Conservation (phyloP, 108 stramenopile genomes). For the Nannochloropsis gaditana region DNA sequence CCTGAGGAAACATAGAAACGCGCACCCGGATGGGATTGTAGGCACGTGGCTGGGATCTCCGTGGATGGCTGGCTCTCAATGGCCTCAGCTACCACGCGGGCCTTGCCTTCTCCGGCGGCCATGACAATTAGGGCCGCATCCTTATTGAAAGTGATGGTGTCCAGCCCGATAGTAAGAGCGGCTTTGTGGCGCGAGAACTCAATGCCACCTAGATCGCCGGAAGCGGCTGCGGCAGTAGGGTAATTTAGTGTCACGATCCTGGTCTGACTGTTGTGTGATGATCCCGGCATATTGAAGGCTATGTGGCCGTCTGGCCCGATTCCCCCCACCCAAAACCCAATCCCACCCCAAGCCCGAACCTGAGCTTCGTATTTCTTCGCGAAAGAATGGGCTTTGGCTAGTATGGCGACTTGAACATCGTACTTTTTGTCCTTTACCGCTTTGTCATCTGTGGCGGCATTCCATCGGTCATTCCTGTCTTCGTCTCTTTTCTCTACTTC, state of each 20-base stretch:
- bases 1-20: constrained; percentile 35
- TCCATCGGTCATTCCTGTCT: neutral
- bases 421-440: neutral
- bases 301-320: constrained; percentile 59
- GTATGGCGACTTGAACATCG: neutral
- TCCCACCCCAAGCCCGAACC: constrained; percentile 40
- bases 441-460: neutral
- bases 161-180: constrained; percentile 36
- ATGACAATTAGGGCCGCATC: constrained; percentile 36
- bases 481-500: neutral
- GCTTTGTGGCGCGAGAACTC: constrained; percentile 27
- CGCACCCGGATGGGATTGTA: constrained; percentile 29
- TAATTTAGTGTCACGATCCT: constrained; percentile 47
- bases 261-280: constrained; percentile 34
- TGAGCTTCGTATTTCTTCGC: constrained; percentile 26
- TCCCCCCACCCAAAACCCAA: constrained; percentile 54
- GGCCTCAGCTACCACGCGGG: constrained; percentile 23
- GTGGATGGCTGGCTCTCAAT: constrained; percentile 22
- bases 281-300: constrained; percentile 54
- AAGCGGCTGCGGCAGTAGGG: constrained; percentile 34
- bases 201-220: constrained; percentile 38
- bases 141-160: constrained; percentile 34
- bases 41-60: constrained; percentile 22
- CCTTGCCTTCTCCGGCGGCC: constrained; percentile 43
- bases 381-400: constrained; percentile 14